These are phyloP conservation scores for Cutaneotrichosporon arboriforme DNA, from an alignment of 1,284 basidiomycete genomes.

Conservation along the genomic window DNA sequence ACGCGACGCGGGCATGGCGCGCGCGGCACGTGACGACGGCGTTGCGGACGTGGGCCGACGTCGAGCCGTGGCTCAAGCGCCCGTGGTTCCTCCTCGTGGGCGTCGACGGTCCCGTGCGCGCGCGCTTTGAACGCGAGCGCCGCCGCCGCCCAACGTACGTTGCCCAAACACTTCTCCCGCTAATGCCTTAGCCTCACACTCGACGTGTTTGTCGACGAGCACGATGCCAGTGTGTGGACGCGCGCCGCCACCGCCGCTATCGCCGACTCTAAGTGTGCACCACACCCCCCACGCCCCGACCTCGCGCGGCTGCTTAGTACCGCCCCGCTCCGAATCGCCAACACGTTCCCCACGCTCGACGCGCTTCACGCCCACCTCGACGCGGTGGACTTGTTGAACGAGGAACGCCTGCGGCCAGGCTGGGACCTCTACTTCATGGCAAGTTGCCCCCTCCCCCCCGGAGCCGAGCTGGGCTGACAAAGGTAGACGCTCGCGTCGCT, in stretches of 20 bases:
- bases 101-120: slow-evolving; percentile 75
- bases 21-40: slow-evolving; percentile 74
- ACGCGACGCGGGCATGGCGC: slow-evolving; percentile 78
- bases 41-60: slow-evolving; percentile 54
- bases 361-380: slow-evolving; percentile 63
- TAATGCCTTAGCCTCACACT: slow-evolving; percentile 51
- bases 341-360: slow-evolving; percentile 59
- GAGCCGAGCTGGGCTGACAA: neutral
- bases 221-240: slow-evolving; percentile 56
- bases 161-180: neutral
- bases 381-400: slow-evolving; percentile 61
- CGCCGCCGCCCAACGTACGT: neutral
- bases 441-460: slow-evolving; percentile 22
- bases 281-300: slow-evolving; percentile 25
- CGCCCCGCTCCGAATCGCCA: slow-evolving; percentile 62
- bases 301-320: slow-evolving; percentile 39
- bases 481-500: slow-evolving; percentile 73
- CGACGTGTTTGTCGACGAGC: slow-evolving; percentile 60
- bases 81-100: slow-evolving; percentile 84
- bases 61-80: slow-evolving; percentile 71
- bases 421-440: slow-evolving; percentile 98
- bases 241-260: slow-evolving; percentile 1
- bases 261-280: neutral
- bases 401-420: slow-evolving; percentile 69
- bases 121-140: slow-evolving; percentile 44